A percentile compares a stretch with the other conserved stretches of the same genome.
phyloP scores from a whole-genome alignment of 306 rosid genomes.

The Malus sylvestris region DNA sequence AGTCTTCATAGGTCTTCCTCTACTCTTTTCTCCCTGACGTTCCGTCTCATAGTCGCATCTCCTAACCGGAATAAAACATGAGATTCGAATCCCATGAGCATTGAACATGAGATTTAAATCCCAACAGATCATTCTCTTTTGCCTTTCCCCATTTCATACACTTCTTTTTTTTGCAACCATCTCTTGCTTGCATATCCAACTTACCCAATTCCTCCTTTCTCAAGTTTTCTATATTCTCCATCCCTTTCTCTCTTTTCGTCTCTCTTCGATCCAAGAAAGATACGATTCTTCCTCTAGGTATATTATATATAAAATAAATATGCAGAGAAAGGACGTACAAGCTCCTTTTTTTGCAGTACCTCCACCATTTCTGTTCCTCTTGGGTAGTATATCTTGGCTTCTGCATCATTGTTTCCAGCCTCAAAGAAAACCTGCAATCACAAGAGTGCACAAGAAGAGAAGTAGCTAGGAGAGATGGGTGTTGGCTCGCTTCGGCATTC shows the following conservation, averaged over 20 bases:
- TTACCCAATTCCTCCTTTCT: conserved; percentile 72
- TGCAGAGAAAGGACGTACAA: conserved; percentile 26
- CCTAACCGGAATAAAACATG: no score
- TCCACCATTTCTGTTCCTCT: conserved; percentile 32
- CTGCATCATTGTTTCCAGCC: conserved; percentile 33
- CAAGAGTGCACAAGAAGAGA: conserved; percentile 16
- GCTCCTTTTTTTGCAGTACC: conserved; percentile 31
- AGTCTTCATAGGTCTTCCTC: no score
- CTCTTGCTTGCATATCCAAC: conserved; percentile 83
- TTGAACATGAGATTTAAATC: conserved; percentile 36
- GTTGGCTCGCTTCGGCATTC: conserved; percentile 27
- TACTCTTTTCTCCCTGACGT: no score
- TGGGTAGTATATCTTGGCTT: conserved; percentile 50
- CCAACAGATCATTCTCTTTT: conserved; percentile 38
- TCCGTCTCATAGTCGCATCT: no score
- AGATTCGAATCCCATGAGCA: no score
- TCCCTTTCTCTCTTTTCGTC: conserved; percentile 35
- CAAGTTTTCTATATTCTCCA: conserved; percentile 93
- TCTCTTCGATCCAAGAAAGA: conserved; percentile 72
- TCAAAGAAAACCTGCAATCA: conserved; percentile 18
- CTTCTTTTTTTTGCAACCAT: conserved; percentile 41
- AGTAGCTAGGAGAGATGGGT: conserved; percentile 42
- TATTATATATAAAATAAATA: conserved; percentile 32
- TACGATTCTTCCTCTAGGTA: conserved; percentile 72
- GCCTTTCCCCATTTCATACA: neutral